phyloP scores from a whole-genome alignment of 75 land plant genomes.

The Gnetum montanum region DNA sequence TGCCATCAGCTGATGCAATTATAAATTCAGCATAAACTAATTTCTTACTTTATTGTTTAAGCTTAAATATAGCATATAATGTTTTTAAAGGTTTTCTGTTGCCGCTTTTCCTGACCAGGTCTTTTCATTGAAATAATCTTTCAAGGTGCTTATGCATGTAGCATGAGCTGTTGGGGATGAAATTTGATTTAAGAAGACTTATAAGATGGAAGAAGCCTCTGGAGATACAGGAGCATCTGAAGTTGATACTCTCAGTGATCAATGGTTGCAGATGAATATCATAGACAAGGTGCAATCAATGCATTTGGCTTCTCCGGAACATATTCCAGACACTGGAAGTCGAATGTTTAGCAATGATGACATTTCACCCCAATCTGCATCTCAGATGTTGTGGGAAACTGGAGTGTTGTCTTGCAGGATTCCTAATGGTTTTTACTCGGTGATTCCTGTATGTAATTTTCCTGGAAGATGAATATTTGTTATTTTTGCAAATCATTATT shows the following conservation, averaged over 20 bases:
- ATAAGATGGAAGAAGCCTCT: slow-evolving; percentile 40
- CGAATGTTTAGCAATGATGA: slow-evolving; percentile 18
- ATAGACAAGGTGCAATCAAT: slow-evolving; percentile 39
- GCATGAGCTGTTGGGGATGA: slow-evolving; percentile 26
- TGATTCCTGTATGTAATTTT: slow-evolving; percentile 62
- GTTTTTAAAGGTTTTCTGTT: too few species aligned
- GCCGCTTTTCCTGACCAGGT: too few species aligned
- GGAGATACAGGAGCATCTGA: slow-evolving; percentile 39
- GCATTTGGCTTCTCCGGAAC: slow-evolving; percentile 37
- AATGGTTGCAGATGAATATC: slow-evolving; percentile 27
- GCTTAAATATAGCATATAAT: too few species aligned
- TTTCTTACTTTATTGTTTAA: too few species aligned
- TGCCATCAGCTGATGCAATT: too few species aligned
- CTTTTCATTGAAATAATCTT: too few species aligned
- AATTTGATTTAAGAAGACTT: slow-evolving; percentile 8
- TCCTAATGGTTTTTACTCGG: slow-evolving; percentile 86
- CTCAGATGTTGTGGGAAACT: slow-evolving; percentile 73
- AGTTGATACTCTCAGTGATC: slow-evolving; percentile 17
- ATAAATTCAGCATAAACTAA: too few species aligned
- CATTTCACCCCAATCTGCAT: slow-evolving; percentile 54
- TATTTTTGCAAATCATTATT: background rate
- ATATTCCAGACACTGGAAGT: slow-evolving; percentile 17
- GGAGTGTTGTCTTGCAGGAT: slow-evolving; percentile 60
- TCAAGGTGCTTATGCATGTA: slow-evolving; percentile 14
- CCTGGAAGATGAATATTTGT: background rate